Evolutionary conservation across 2,329 filamentous ascomycete species (phyloP).

Genomic region (Sarocladium brachiariae): DNA sequence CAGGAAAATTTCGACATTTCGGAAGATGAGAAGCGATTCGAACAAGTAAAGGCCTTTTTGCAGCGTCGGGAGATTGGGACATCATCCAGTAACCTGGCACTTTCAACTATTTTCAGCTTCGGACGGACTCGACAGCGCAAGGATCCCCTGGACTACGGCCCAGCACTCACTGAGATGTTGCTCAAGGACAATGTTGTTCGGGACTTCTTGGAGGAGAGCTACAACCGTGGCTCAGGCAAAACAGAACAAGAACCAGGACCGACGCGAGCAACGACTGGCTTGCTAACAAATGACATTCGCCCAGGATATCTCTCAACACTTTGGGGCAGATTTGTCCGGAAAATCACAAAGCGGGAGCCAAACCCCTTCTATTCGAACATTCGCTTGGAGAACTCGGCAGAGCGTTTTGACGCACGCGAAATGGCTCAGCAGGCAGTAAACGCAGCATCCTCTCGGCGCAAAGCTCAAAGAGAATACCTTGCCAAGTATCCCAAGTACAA

Average conservation of each 20-base stretch:
- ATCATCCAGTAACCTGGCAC: conserved; percentile 64
- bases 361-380: conserved; percentile 89
- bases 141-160: conserved; percentile 87
- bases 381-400: conserved; percentile 63
- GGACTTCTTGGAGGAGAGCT: conserved; percentile 73
- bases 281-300: conserved; percentile 37
- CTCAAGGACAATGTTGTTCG: conserved; percentile 92
- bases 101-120: conserved; percentile 64
- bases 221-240: conserved; percentile 18
- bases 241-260: conserved; percentile 24
- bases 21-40: conserved; percentile 93
- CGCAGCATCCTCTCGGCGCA: conserved; percentile 74
- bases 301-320: conserved; percentile 52
- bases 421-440: conserved; percentile 89
- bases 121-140: conserved; percentile 53
- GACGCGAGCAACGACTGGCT: conserved; percentile 22
- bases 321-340: conserved; percentile 53
- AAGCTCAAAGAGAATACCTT: conserved; percentile 86
- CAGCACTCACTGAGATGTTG: conserved; percentile 90
- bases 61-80: conserved; percentile 81
- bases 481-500: conserved; percentile 86
- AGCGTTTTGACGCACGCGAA: conserved; percentile 73
- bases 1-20: conserved; percentile 99
- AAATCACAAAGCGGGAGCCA: conserved; percentile 62
- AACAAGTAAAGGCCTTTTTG: conserved; percentile 92